Base-by-base conservation (phyloP, 352 stramenopile genomes). In the Elongisporangium prolatum region DNA sequence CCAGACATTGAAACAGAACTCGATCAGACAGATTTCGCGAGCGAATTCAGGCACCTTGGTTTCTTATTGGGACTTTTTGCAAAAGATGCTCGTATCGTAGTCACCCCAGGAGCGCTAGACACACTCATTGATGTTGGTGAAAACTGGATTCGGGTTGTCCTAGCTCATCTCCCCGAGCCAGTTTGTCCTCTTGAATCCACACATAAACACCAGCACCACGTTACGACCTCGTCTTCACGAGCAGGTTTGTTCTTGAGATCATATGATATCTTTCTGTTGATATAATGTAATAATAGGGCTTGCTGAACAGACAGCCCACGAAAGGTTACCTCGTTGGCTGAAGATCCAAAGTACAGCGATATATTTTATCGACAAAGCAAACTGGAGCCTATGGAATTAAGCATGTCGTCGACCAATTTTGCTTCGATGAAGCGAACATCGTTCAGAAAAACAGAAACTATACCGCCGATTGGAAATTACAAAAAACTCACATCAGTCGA, bases 261-360 rank as follows among this genome's bases (percentile, higher is more conserved):
- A n/a, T n/a, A 37, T 54, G 9, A 17, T 44, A 44, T 7, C 55
- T 24, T 55, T 7, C 11, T 10, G 20, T 58, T 38, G 28, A 13
- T 10, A 38, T 10, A 38, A 10, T 38, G 28, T 38, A 38, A 2
- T 38, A 38, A 38, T 11, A 38, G 13, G 28, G 7, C 28, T 38
- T 38, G 3, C 3, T 10, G 63, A 66, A 47, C 67, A 69, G 52
- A 58, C 1, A 88, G 78, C 52, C 77, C 82, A 1, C 85, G 80
- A 57, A 90, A 85, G 37, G 70, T 72, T 11, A 90, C 77, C 6
- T 88, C 78, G 8, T 69, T 92, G 0, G 72, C 80, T 0, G 76
- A 92, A 49, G 83, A 90, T 48, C 83, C 83, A 0, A 88, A 83
- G 58, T 92, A 88, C 55, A 76, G 75, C 17, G 74, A 71, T 0